Evolutionary conservation across 306 rosid species (phyloP), one percentile per base, ranked within the genome.

Genomic region (Prunus dulcis): DNA sequence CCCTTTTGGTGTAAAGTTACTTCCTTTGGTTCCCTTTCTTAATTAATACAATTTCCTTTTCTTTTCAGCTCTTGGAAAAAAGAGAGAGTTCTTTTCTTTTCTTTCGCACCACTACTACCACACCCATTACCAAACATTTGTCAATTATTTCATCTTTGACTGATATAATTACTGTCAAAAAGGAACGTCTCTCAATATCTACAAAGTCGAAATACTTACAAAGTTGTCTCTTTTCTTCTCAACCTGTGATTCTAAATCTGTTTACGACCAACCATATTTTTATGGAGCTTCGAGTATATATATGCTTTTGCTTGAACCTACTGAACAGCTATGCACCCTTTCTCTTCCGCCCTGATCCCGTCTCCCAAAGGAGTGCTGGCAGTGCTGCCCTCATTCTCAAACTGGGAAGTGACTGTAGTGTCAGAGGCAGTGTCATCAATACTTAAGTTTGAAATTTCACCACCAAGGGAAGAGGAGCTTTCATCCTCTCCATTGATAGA

Each of bases 401-500:
- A 67, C 72, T 78, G 86, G 4, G 95, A 93, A 73, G 96, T 87
- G 67, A 87, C 86, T 20, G 96, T 88, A 28, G 90, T 81, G 81
- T 95, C 98, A 1, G 98, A 93, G 70, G 91, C 87, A 53, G 88
- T 83, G 66, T 96, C 99, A 7, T 96, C 99, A 4, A 86, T 74
- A 67, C 93, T 88, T 10, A 89, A 72, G 89, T 75, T 91, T 60
- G 91, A 87, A 73, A 89, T 50, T 65, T 96, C 99, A 4, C 97
- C 91, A 1, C 88, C 82, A 1, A 92, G 47, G 68, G 97, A 92
- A 58, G 90, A 89, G 57, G 88, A 86, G 78, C 34, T 82, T 76
- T 92, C 99, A 28, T 92, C 99, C 83, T 96, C 98, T 0, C 88
- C 95, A 0, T 85, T 86, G 38, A 88, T 69, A 5, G 99, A 95